Evolutionary conservation across 176 grass and related monocot genomes (phyloP), one percentile per base, ranked within the genome.

Genomic region (Musa beccarii): DNA sequence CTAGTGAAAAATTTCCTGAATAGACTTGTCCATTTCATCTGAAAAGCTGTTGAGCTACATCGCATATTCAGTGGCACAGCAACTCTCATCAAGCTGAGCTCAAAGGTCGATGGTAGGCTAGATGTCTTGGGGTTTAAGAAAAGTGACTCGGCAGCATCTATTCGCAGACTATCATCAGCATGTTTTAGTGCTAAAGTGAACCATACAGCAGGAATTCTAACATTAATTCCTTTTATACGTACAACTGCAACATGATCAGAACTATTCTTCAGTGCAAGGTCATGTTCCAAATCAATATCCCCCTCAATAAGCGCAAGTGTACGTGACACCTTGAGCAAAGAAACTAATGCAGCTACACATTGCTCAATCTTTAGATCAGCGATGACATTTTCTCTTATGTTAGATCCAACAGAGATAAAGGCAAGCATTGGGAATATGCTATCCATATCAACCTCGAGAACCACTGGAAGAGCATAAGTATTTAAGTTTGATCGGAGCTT

Each of bases 21-120:
- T 53, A 98, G 78, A 69, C 90, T 90, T 76, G 90, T 87, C 94
- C 94, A 98, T 86, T 93, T 98, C 94, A 98, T 98, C 83, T 93
- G 94, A 84, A 98, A 98, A 84, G 94, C 82, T 21, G 90, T 89
- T 10, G 94, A 98, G 84, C 90, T 93, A 77, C 94, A 91, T 68
- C 90, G 82, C 90, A 98, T 98, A 85, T 98, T 98, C 80, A 98
- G 75, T 75, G 90, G 94, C 79, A 93, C 84, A 79, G 88, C 84
- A 61, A 78, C 75, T 81, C 81, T 89, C 76, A 98, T 87, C 86
- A 98, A 81, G 52, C 87, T 89, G 73, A 98, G 76, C 75, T 98
- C 94, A 57, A 98, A 88, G 76, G 90, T 69, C n/a, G 94, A 98
- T 84, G 90, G 94, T 72, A 98, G 82, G 81, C 90, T 93, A 76